phyloP scores from a whole-genome alignment of 345 rosid species.

The Toxicodendron radicans region DNA sequence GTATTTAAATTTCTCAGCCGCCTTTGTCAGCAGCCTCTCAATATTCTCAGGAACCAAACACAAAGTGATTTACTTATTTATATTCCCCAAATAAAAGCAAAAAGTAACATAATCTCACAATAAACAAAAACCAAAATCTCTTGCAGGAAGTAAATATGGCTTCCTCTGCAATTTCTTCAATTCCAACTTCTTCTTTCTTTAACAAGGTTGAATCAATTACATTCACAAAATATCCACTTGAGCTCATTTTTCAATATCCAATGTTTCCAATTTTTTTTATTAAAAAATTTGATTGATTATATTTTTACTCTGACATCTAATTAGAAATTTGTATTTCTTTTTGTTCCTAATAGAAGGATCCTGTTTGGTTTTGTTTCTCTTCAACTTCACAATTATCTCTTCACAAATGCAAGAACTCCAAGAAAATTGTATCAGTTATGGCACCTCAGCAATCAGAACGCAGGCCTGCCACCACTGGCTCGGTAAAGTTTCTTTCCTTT shows the following conservation, averaged over 20 bases:
- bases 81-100: no score
- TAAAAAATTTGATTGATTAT: background rate
- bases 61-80: no score
- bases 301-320: background rate
- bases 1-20: no score
- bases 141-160: slow-evolving; percentile 31
- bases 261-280: background rate
- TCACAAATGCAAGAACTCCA: slow-evolving; percentile 55
- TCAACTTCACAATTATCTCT: slow-evolving; percentile 43
- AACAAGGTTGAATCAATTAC: slow-evolving; percentile 25
- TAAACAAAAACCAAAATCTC: background rate
- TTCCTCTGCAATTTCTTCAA: slow-evolving; percentile 42
- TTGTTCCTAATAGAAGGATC: slow-evolving; percentile 39
- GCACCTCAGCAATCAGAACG: slow-evolving; percentile 79
- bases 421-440: slow-evolving; percentile 71
- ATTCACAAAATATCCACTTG: no score
- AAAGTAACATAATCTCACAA: no score
- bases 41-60: no score
- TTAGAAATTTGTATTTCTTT: background rate
- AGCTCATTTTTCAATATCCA: background rate
- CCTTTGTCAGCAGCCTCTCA: no score
- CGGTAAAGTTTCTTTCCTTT: slow-evolving; percentile 40
- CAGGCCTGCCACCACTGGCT: slow-evolving; percentile 80
- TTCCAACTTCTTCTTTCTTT: slow-evolving; percentile 33
- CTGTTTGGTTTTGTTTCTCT: slow-evolving; percentile 45